Conservation (phyloP, 345 rosid species). For the Citropsis articulata region DNA sequence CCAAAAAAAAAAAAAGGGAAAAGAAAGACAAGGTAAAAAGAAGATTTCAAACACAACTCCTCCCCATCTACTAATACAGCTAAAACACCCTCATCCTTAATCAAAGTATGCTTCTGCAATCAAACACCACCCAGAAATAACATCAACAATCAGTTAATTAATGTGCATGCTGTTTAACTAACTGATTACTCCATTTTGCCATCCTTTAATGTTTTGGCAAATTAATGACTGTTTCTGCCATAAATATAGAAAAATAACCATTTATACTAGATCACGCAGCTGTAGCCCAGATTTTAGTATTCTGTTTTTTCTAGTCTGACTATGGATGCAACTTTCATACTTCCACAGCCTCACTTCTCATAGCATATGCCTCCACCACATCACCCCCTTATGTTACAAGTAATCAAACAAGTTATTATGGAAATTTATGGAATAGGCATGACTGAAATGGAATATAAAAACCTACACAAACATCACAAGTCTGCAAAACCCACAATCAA, state of each 20-base stretch:
- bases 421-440: not conserved
- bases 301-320: not conserved
- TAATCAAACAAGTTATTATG: not conserved
- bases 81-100: not conserved
- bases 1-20: not conserved
- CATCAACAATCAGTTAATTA: not conserved
- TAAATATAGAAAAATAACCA: not conserved
- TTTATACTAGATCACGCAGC: not conserved
- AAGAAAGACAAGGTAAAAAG: too few relatives aligned
- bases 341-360: not conserved
- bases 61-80: not conserved
- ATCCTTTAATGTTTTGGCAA: not conserved
- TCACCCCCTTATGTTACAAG: not conserved
- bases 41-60: not conserved
- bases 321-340: not conserved
- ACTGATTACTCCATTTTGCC: not conserved
- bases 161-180: not conserved
- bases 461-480: not conserved
- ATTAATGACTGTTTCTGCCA: not conserved
- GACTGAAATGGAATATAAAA: not conserved
- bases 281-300: not conserved
- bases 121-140: not conserved
- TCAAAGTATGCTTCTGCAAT: not conserved
- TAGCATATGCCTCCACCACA: not conserved
- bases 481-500: not conserved